Percentiles rank a stretch among this genome's conserved stretches.
Evolutionary conservation across 1,284 basidiomycete genomes (phyloP).

Genomic region (Rhodotorula sp.): DNA sequence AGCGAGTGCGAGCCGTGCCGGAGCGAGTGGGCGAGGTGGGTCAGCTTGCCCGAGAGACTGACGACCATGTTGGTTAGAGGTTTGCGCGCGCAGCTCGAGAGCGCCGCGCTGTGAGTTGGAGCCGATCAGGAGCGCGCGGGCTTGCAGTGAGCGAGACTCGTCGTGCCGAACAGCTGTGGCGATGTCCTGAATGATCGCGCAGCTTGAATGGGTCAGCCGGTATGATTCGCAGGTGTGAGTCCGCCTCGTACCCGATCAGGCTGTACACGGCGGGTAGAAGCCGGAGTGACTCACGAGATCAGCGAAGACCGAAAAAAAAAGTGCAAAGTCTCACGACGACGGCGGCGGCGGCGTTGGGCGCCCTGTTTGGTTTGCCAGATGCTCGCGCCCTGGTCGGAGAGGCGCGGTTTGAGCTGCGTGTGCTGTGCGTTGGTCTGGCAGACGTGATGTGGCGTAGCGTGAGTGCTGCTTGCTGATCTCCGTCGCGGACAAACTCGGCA

Average conservation of each 20-base stretch:
- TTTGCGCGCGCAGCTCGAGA: neutral
- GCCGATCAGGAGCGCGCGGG: too few relatives aligned
- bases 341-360: too few relatives aligned
- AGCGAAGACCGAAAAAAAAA: neutral
- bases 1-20: slow-evolving; percentile 36
- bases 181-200: too few relatives aligned
- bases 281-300: neutral
- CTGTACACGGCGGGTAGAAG: neutral
- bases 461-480: too few relatives aligned
- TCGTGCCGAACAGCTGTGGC: neutral
- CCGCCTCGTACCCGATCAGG: neutral
- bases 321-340: neutral
- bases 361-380: too few relatives aligned
- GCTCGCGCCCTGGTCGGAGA: too few relatives aligned
- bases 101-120: too few relatives aligned
- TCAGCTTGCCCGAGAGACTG: slow-evolving; percentile 39
- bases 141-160: neutral
- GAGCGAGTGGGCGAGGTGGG: slow-evolving; percentile 42
- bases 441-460: too few relatives aligned
- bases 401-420: too few relatives aligned
- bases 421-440: too few relatives aligned
- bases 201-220: neutral
- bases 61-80: slow-evolving; percentile 26
- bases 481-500: too few relatives aligned
- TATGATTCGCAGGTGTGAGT: neutral